Base-by-base conservation (phyloP, 371 early-diverging fungal species). In the Lichtheimia corymbifera region DNA sequence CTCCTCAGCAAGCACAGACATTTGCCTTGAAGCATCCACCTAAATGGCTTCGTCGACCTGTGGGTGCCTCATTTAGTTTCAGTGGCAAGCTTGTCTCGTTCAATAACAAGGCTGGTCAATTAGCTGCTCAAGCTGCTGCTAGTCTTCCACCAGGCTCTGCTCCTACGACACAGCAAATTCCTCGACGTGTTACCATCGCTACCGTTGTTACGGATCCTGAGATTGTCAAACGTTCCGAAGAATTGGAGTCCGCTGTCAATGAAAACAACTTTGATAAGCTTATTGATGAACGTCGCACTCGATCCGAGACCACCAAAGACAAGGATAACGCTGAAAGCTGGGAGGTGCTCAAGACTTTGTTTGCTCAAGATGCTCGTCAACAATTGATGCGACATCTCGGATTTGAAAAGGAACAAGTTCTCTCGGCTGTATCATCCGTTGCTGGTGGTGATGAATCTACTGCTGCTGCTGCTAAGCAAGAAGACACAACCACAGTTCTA, bases 41-140 rank as follows among this genome's bases (percentile, higher is more conserved):
- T 30, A 95, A 94, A 77, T 98, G 99, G 99, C 86, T 96, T 20
- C 88, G 93, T 41, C 84, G 96, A 5, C 97, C 97, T 15, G 89
- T 88, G 0, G 95, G 97, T 14, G 95, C 90, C 4, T 79, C 89
- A 0, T 99, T 93, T 80, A 92, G 92, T 9, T 97, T 95, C 64
- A 95, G 97, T 62, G 93, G 93, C 27, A 90, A 91, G 67, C 80
- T 98, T 18, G 91, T 91, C 15, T 73, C 79, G 18, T 93, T 94
- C 67, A 74, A 76, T 30, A 74, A 80, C 62, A 76, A 76, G 57
- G 75, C 77, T 20, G 76, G 73, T n/a, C 70, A 74, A 51, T 68
- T 69, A 35, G 74, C 79, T 49, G 71, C 61, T 53, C 74, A 68
- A 62, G 75, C 70, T 64, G 79, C 66, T 61, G 76, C 64, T 58